These are phyloP conservation scores for Fragaria iinumae DNA, from an alignment of 306 rosid genomes.

Conservation along the genomic window DNA sequence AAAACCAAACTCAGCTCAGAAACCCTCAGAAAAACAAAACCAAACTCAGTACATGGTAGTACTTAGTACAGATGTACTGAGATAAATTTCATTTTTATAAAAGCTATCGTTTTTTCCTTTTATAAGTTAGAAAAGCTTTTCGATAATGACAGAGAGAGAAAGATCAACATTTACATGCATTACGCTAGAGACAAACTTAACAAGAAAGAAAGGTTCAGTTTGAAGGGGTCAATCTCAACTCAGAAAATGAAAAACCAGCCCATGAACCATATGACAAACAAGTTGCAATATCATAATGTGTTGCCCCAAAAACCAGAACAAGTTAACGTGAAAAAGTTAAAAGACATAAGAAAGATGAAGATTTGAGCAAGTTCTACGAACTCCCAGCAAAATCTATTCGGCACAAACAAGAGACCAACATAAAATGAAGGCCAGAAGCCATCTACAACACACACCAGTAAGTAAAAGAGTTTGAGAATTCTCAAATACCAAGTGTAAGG, in stretches of 20 bases:
- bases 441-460: slow-evolving; percentile 11
- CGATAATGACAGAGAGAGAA: slow-evolving; percentile 14
- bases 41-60: background rate
- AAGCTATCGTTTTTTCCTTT: background rate
- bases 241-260: background rate
- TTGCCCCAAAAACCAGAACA: slow-evolving; percentile 25
- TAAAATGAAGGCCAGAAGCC: background rate
- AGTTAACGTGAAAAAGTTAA: slow-evolving; percentile 5
- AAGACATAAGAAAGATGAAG: slow-evolving; percentile 5
- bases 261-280: slow-evolving; percentile 35
- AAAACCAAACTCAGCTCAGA: background rate
- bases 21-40: background rate
- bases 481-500: background rate
- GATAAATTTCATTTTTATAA: background rate
- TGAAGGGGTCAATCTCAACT: slow-evolving; percentile 8
- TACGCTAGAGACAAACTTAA: slow-evolving; percentile 22
- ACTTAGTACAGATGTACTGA: background rate
- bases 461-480: slow-evolving; percentile 8
- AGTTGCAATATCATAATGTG: slow-evolving; percentile 39
- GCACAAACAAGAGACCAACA: background rate
- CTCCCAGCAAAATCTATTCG: slow-evolving; percentile 19
- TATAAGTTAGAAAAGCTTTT: slow-evolving; percentile 16
- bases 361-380: slow-evolving; percentile 14
- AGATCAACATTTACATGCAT: slow-evolving; percentile 15
- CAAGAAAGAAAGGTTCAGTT: slow-evolving; percentile 17